These are phyloP conservation scores for Periconia macrospinosa DNA, from an alignment of 2,329 filamentous ascomycete species.

Conservation along the genomic window DNA sequence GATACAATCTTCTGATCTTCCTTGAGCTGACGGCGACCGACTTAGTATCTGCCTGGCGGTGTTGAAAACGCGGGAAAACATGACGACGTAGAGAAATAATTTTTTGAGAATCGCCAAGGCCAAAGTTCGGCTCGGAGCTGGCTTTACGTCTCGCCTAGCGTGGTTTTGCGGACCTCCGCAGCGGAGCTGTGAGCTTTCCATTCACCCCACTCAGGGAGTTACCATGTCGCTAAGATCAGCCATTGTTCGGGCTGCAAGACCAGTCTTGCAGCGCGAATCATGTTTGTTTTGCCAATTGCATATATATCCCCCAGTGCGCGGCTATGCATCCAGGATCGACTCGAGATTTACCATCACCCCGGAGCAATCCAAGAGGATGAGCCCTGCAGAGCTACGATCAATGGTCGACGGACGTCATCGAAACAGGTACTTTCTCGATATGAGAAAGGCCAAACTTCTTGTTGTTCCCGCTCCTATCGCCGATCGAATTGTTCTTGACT, in stretches of 20 bases:
- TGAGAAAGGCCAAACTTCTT: constrained; percentile 18
- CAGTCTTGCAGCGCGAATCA: constrained; percentile 9
- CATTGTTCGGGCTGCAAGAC: constrained; percentile 9
- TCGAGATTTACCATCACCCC: background rate
- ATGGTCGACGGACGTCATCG: constrained; percentile 26
- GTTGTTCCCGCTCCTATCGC: constrained; percentile 17
- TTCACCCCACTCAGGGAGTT: background rate
- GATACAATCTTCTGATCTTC: constrained; percentile 16
- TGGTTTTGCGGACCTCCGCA: constrained; percentile 12
- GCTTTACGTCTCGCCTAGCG: constrained; percentile 12
- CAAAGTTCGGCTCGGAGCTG: constrained; percentile 23
- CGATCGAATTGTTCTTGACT: constrained; percentile 28
- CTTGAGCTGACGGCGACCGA: constrained; percentile 33
- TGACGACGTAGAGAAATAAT: constrained; percentile 19
- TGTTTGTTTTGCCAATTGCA: constrained; percentile 24
- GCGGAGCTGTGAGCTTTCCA: constrained; percentile 2
- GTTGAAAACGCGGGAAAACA: constrained; percentile 36
- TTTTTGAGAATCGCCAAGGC: constrained; percentile 21
- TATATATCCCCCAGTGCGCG: constrained; percentile 1
- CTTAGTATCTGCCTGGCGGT: constrained; percentile 33
- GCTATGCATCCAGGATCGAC: constrained; percentile 7
- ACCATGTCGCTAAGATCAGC: constrained; percentile 24
- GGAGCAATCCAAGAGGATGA: constrained; percentile 6
- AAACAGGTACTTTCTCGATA: constrained; percentile 20
- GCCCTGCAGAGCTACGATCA: constrained; percentile 15